Evolutionary conservation across 805 yeast species (phyloP), one percentile per base, ranked within the genome.

Genomic region (Candida stauntonica): DNA sequence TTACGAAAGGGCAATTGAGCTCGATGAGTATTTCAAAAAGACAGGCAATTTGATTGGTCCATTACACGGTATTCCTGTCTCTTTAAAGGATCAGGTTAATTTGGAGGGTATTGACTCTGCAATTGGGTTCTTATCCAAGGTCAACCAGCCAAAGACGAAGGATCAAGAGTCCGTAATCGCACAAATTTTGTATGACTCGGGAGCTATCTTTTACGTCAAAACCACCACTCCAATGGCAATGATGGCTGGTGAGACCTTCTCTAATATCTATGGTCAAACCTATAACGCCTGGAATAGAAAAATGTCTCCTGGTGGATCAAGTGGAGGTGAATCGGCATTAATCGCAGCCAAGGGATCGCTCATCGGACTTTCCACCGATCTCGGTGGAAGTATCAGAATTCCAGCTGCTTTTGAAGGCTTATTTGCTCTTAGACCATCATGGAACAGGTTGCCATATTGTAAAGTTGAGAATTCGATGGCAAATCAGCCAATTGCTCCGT

Each of bases 31-130:
- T 48, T 73, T 44, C 39, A 53, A 54, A 38, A 63, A 66, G 29
- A 58, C 69, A 29, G 81, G 81, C 13, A 64, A 72, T 46, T 56
- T 72, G 3, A 55, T 72, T 31, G 87, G 86, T 24, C 81, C 82
- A 3, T 65, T 80, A 34, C 87, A 80, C 48, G 87, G 86, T 1
- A 52, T 81, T 17, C 86, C 86, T 3, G 60, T 79, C 26, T 75
- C 82, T 0, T 61, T 79, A 38, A 80, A 80, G 42, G 80, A 58
- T 32, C 54, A 58, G 26, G 30, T 55, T 17, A 52, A 57, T 35
- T 48, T 77, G 35, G 61, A 61, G 39, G 81, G 79, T 5, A 59
- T 66, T 14, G 71, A 68, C 13, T 61, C 80, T 3, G 57, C 73
- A 9, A 57, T 72, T 42, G 82, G 81, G 4, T 67, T 65, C 39